A percentile compares a stretch with the other conserved stretches of the same genome.
Evolutionary conservation across 345 rosid species (phyloP).

Genomic region (Eucalyptus curtisii): DNA sequence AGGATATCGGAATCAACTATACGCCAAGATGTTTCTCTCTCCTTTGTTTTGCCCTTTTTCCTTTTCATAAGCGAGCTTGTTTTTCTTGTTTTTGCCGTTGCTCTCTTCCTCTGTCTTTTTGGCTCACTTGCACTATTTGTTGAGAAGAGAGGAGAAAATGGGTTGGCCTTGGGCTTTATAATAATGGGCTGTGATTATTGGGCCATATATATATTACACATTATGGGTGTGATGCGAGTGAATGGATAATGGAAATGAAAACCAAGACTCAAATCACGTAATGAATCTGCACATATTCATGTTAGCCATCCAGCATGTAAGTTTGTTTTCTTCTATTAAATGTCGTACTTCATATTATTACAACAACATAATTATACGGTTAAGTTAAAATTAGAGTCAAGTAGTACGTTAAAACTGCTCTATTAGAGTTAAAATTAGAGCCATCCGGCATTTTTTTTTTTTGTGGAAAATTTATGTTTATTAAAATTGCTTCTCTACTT

Average conservation of each 20-base stretch:
- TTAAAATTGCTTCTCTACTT: background rate
- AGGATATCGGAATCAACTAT: background rate
- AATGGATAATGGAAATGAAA: background rate
- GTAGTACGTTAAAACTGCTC: background rate
- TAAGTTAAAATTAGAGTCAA: background rate
- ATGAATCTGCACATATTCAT: background rate
- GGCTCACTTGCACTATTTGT: background rate
- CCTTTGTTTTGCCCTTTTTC: background rate
- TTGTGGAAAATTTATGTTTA: background rate
- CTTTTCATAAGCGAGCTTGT: background rate
- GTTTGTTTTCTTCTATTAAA: background rate
- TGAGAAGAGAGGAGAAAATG: background rate
- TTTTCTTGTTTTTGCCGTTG: background rate
- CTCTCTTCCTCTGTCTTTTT: background rate
- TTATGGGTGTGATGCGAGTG: background rate
- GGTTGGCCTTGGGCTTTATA: background rate
- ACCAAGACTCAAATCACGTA: background rate
- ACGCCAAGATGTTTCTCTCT: background rate
- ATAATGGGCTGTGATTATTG: background rate
- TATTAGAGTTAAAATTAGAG: background rate
- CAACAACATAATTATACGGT: background rate
- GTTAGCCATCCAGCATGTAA: background rate
- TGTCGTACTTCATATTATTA: background rate
- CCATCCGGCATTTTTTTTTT: background rate
- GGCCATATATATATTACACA: background rate